Conservation (phyloP, 208 protist species). For the Leishmania guyanensis region DNA sequence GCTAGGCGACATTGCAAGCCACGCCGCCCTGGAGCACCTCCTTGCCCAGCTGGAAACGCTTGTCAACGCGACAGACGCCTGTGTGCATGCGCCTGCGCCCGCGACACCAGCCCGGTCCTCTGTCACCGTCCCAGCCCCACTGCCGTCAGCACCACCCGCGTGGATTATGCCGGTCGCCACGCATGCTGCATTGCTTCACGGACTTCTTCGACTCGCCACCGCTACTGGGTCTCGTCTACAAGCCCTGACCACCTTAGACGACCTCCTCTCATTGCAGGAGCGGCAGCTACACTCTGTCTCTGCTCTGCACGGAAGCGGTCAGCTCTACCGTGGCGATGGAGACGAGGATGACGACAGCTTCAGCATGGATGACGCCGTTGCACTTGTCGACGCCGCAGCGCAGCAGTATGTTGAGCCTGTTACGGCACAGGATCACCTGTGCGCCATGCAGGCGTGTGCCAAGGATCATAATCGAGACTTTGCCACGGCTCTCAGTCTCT, state of each 20-base stretch:
- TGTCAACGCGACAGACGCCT: constrained; percentile 15
- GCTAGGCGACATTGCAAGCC: constrained; percentile 34
- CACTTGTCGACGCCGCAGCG: constrained; percentile 55
- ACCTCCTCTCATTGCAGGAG: constrained; percentile 56
- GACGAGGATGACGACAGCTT: constrained; percentile 34
- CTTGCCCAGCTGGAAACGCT: constrained; percentile 13
- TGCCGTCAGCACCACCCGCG: constrained; percentile 4
- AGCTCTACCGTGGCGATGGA: not conserved
- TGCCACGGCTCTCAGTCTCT: constrained; percentile 63
- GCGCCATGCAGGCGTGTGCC: constrained; percentile 69
- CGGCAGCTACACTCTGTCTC: constrained; percentile 13
- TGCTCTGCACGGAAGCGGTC: not conserved
- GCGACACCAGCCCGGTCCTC: not conserved
- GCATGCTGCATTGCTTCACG: constrained; percentile 50
- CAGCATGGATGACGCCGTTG: constrained; percentile 62
- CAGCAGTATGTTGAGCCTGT: constrained; percentile 45
- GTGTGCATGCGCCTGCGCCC: not conserved
- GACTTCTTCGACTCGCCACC: constrained; percentile 37
- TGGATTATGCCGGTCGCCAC: constrained; percentile 48
- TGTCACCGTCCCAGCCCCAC: not conserved
- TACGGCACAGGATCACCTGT: constrained; percentile 64
- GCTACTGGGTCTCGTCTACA: constrained; percentile 36
- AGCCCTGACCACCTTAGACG: constrained; percentile 52
- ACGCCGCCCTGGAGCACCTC: constrained; percentile 24
- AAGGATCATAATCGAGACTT: constrained; percentile 50